phyloP scores from a whole-genome alignment of 768 basidiomycete genomes.

The Suillus subalutaceus region DNA sequence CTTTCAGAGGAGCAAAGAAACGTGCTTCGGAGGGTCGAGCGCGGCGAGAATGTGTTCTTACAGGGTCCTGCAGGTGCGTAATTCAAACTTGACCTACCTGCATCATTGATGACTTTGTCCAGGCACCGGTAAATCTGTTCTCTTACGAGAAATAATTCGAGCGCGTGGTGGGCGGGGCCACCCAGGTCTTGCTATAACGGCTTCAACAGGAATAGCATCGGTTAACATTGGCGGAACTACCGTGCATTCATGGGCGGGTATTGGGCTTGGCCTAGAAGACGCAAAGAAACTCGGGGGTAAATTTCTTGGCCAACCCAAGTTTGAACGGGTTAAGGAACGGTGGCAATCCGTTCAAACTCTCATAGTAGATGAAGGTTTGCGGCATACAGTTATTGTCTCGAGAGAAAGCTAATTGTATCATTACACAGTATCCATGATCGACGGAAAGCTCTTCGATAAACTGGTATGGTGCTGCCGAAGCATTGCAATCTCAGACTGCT shows the following conservation, averaged over 20 bases:
- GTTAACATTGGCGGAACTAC: conserved; percentile 84
- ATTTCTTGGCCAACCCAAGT: conserved; percentile 45
- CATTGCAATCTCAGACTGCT: conserved; percentile 28
- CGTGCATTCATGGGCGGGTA: conserved; percentile 82
- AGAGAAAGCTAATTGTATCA: conserved; percentile 1
- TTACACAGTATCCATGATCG: conserved; percentile 83
- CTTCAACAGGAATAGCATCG: conserved; percentile 79
- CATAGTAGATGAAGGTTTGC: conserved; percentile 84
- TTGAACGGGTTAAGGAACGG: conserved; percentile 46
- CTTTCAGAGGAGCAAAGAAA: conserved; percentile 56
- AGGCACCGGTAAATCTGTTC: conserved; percentile 86
- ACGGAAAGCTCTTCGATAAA: conserved; percentile 79
- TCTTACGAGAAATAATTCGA: conserved; percentile 74
- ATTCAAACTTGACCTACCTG: neutral
- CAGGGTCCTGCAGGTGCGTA: conserved; percentile 79
- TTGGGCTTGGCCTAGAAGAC: conserved; percentile 69
- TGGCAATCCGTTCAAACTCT: conserved; percentile 69
- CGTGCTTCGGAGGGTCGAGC: conserved; percentile 56
- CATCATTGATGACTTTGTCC: conserved; percentile 11
- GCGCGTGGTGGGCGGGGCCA: conserved; percentile 40
- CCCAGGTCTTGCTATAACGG: conserved; percentile 67
- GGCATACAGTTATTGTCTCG: neutral
- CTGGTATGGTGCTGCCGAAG: conserved; percentile 46
- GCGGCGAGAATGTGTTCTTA: conserved; percentile 75
- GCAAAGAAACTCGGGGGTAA: conserved; percentile 57